Evolutionary conservation across 2,329 filamentous ascomycete species (phyloP).

Genomic region (Sarocladium kiliense): DNA sequence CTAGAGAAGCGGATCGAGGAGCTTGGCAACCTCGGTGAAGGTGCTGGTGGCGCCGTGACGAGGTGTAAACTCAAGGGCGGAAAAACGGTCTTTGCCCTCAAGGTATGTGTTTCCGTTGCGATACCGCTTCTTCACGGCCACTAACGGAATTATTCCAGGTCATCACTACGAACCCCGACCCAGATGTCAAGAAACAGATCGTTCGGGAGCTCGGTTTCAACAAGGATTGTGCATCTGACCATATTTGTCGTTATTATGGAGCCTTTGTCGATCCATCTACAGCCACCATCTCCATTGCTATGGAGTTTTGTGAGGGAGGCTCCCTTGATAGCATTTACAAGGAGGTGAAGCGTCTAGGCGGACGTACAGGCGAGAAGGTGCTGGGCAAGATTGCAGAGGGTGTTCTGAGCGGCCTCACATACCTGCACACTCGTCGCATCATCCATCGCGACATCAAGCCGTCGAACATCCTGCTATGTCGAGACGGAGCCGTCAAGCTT

Average conservation of each 20-base stretch:
- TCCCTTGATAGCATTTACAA: slow-evolving; percentile 96
- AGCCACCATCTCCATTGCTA: slow-evolving; percentile 94
- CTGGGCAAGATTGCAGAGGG: slow-evolving; percentile 95
- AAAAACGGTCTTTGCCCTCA: slow-evolving; percentile 92
- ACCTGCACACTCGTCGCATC: slow-evolving; percentile 92
- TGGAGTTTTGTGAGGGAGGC: slow-evolving; percentile 98
- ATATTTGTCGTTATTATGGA: slow-evolving; percentile 97
- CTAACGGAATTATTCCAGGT: slow-evolving; percentile 50
- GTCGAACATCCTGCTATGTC: slow-evolving; percentile 90
- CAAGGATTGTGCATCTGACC: slow-evolving; percentile 90
- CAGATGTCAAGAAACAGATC: slow-evolving; percentile 97
- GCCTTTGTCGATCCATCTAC: slow-evolving; percentile 95
- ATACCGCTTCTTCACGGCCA: background rate
- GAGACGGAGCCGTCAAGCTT: slow-evolving; percentile 89
- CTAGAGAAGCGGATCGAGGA: slow-evolving; percentile 83
- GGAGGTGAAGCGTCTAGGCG: slow-evolving; percentile 92
- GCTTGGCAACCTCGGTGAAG: slow-evolving; percentile 85
- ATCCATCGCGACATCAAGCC: slow-evolving; percentile 99
- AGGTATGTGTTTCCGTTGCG: slow-evolving; percentile 53
- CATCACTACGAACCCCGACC: slow-evolving; percentile 96
- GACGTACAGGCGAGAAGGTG: slow-evolving; percentile 93
- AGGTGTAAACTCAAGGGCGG: slow-evolving; percentile 83
- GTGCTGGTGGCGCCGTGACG: slow-evolving; percentile 92
- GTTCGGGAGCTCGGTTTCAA: slow-evolving; percentile 95
- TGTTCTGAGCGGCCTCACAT: slow-evolving; percentile 87